Base-by-base conservation (phyloP, 805 yeast species). In the Candida vartiovaarae region DNA sequence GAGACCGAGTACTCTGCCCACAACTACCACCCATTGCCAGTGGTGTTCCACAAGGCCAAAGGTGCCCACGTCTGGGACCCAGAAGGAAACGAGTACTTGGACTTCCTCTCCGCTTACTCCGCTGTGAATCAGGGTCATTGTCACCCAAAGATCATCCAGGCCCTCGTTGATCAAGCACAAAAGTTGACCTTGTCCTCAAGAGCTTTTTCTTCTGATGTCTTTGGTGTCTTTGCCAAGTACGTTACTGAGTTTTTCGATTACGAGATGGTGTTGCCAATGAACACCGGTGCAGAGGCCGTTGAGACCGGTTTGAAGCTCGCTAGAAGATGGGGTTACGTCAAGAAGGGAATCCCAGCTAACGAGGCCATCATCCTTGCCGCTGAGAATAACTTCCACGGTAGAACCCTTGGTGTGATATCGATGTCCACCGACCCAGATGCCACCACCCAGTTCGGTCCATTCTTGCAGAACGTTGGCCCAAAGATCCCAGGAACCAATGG, bases 61-160 rank as follows among this genome's bases (percentile, higher is more conserved):
- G 98, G 98, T 40, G 96, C 96, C 27, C 83, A 86, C 52, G 96
- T 91, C 24, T 91, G 96, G 96, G 98, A 91, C 64, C 96, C 97
- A 6, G 98, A 91, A 67, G 97, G 96, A 52, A 86, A 82, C 34
- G 90, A 89, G 62, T 91, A 90, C 65, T 70, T 91, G 52, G 98
- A 91, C 65, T 91, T 91, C 61, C 70, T 91, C 48, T 84, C 95
- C 15, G 97, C 97, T 9, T 91, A 91, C 67, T 88, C 96, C 27
- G 98, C 98, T 5, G 96, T 91, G 31, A 91, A 91, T 71, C 97
- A 91, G 67, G 98, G 98, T 47, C 98, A 91, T 64, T 90, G 97
- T 64, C 98, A 91, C 64, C 97, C 98, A 44, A 81, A 85, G 65
- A 90, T 91, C 60, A 75, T 91, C 47, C 72, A 67, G 36, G 97